Base-by-base conservation (phyloP, 192 early-diverging fungal genomes). In the Fimicolochytrium jonesii region DNA sequence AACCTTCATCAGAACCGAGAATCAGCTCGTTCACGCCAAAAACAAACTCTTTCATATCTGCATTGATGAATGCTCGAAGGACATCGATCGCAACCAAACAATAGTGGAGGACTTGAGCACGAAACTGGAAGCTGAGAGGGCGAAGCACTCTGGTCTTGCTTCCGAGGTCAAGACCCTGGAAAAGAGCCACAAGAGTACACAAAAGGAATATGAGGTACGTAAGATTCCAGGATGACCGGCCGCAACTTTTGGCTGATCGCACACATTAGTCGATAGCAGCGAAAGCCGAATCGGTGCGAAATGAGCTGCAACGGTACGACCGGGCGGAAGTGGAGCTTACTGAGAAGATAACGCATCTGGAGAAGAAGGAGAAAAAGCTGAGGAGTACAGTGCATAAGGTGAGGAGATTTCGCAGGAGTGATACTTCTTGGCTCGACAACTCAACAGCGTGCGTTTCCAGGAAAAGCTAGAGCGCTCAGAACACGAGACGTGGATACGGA, bases 271-370 rank as follows among this genome's bases (percentile, higher is more conserved):
- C 59, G 46, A 69, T 86, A 4, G 82, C 82, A 22, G 77, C 72
- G 60, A 77, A 86, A 56, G 76, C 82, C 2, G 72, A 77, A 34
- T 79, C 80, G 33, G 77, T 83, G 29, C 32, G 66, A 9, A 75
- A 76, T 44, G 77, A 90, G 54, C 74, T 90, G 15, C 74, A 84
- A 11, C 80, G 73, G 61, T 84, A 65, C 39, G 67, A 69, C 4
- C 67, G 67, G 23, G 60, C 87, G 32, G 88, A 93, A 64, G 88
- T 97, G 22, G 87, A 93, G 66, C 68, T 92, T 47, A 85, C 87
- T 56, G 93, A 94, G 68, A 91, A 84, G 59, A 86, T 86, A 68
- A 91, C 94, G 61, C 87, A 93, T 75, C 64, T 90, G 57, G 78
- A 70, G 26, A 76, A 68, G 44, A 92, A 95, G 62, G 75, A 80